Base-by-base conservation (phyloP, 371 early-diverging fungal species). In the Mucor irregularis region DNA sequence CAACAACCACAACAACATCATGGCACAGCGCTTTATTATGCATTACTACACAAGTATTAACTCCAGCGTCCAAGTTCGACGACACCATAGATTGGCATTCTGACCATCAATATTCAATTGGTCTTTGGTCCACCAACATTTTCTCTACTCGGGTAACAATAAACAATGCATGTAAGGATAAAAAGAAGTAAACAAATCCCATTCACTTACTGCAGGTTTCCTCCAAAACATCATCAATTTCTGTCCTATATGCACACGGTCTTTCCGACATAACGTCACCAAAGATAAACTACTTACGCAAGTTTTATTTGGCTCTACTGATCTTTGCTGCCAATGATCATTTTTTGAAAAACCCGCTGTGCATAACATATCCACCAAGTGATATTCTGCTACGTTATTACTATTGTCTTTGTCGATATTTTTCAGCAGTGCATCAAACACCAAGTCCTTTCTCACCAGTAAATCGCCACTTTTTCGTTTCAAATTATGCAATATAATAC, bases 361-460 rank as follows among this genome's bases (percentile, higher is more conserved):
- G 62, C 90, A 89, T 14, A 91, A 82, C 88, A 91, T 87, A 65
- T 91, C 90, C 29, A 90, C 84, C 50, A 90, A 69, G 71, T 90
- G 87, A 61, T 83, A 86, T 60, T 90, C 90, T 10, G 88, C 86
- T 39, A 71, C 68, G 24, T 13, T 34, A 10, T 6, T 34, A 5
- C n/a, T 10, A 10, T 34, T 34, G n/a, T 34, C 35, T n/a, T n/a
- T n/a, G n/a, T n/a, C n/a, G n/a, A n/a, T n/a, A 34, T 34, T 3
- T n/a, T 42, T 42, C 10, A 47, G 81, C 82, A 87, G 62, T 5
- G 86, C 79, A 29, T 83, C 80, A 68, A 90, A 88, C 24, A 88
- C 81, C 37, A 78, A 76, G 29, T 78, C 70, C 52, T 84, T 77
- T 37, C 78, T 66, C 30, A 79, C 56, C 9, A 90, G 73, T 42